Evolutionary conservation across 2,329 filamentous ascomycete species (phyloP).

Genomic region (Grosmannia serpens): DNA sequence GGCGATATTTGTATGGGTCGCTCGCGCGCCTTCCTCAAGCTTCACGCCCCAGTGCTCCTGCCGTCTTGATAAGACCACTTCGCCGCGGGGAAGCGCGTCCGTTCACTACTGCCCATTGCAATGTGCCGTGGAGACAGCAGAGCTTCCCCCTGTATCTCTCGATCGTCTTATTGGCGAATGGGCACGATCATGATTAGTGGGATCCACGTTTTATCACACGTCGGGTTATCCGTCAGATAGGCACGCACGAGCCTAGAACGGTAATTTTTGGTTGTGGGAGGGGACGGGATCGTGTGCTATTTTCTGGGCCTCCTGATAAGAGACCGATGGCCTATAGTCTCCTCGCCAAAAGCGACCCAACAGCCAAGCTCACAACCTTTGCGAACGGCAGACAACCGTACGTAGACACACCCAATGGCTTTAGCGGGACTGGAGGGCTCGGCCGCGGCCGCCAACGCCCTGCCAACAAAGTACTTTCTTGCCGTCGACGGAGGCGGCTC

Average conservation of each 20-base stretch:
- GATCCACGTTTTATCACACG: neutral
- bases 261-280: neutral
- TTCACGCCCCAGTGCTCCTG: neutral
- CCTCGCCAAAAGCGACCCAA: neutral
- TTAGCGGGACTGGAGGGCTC: neutral
- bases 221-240: constrained; percentile 9
- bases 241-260: neutral
- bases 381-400: neutral
- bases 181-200: neutral
- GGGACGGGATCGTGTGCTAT: no score
- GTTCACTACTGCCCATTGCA: neutral
- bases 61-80: neutral
- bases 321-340: neutral
- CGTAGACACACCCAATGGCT: neutral
- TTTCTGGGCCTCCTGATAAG: neutral
- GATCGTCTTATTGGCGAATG: neutral
- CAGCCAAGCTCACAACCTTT: neutral
- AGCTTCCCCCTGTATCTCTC: neutral
- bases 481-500: constrained; percentile 31
- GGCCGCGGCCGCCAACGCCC: neutral
- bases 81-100: neutral
- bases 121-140: neutral
- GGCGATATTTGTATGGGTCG: neutral
- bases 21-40: neutral
- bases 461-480: constrained; percentile 10